Evolutionary conservation across 2,329 filamentous ascomycete genomes (phyloP).

Genomic region (Exophiala viscosa): DNA sequence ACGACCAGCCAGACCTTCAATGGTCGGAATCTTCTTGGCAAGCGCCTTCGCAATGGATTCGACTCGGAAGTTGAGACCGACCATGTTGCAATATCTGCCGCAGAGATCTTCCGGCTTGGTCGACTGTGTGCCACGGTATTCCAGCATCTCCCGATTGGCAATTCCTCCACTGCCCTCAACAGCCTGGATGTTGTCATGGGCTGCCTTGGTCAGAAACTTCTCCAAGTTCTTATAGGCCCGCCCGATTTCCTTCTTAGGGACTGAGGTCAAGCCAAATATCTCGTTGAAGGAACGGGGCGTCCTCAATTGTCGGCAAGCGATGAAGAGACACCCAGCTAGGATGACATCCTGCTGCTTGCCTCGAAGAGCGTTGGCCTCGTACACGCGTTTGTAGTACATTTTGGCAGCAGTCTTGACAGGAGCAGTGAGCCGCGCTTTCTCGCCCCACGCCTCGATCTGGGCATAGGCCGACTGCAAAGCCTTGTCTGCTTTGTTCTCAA

Average conservation of each 20-base stretch:
- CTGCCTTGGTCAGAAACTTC: constrained; percentile 66
- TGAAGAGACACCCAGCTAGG: constrained; percentile 95
- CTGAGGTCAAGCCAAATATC: constrained; percentile 87
- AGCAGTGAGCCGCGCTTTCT: constrained; percentile 75
- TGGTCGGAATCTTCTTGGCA: constrained; percentile 70
- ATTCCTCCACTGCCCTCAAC: constrained; percentile 54
- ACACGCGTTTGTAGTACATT: constrained; percentile 90
- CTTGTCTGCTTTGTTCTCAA: constrained; percentile 79
- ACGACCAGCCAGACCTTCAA: constrained; percentile 81
- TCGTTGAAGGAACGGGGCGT: constrained; percentile 89
- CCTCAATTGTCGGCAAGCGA: constrained; percentile 86
- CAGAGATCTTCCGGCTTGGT: constrained; percentile 82
- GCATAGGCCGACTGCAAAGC: constrained; percentile 76
- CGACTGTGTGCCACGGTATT: constrained; percentile 69
- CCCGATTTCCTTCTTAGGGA: constrained; percentile 96
- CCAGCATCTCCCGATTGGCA: constrained; percentile 48
- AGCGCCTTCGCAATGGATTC: constrained; percentile 76
- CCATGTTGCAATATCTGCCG: constrained; percentile 81
- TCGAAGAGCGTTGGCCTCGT: constrained; percentile 90
- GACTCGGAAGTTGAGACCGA: constrained; percentile 70
- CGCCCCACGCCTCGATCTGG: constrained; percentile 82
- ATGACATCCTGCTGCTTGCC: constrained; percentile 92
- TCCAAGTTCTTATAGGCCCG: constrained; percentile 92
- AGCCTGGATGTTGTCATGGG: constrained; percentile 54
- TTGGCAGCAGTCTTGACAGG: constrained; percentile 86